Conservation (phyloP, 108 stramenopile species). For the Craspedostauros australis region DNA sequence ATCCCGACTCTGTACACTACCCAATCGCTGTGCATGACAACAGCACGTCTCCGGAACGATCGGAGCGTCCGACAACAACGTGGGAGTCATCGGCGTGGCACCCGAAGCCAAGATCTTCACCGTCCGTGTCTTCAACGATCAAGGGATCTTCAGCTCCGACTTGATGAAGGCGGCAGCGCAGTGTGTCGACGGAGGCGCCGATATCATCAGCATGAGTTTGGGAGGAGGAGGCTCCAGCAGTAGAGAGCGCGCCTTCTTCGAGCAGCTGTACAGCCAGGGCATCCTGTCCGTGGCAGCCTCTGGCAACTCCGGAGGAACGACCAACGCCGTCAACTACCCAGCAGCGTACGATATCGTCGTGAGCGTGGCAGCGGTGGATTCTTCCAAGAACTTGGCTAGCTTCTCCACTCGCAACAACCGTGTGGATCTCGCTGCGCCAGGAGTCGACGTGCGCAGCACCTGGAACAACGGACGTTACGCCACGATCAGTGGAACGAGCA, state of each 20-base stretch:
- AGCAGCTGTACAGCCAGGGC: slow-evolving; percentile 29
- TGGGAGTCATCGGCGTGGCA: slow-evolving; percentile 46
- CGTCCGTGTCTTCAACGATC: slow-evolving; percentile 25
- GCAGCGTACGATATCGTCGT: slow-evolving; percentile 40
- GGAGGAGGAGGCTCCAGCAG: slow-evolving; percentile 17
- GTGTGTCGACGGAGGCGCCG: slow-evolving; percentile 35
- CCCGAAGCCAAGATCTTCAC: slow-evolving; percentile 24
- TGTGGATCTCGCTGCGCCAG: slow-evolving; percentile 53
- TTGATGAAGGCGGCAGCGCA: slow-evolving; percentile 31
- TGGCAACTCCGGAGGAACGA: slow-evolving; percentile 40
- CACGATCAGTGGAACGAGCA: slow-evolving; percentile 30
- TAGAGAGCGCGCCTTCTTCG: slow-evolving; percentile 5
- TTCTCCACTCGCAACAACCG: slow-evolving; percentile 29
- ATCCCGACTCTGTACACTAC: neutral
- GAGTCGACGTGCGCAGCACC: slow-evolving; percentile 20
- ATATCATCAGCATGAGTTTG: slow-evolving; percentile 46
- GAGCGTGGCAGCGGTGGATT: slow-evolving; percentile 25
- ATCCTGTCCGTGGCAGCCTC: slow-evolving; percentile 52
- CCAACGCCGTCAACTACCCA: slow-evolving; percentile 27
- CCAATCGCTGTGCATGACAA: slow-evolving; percentile 20
- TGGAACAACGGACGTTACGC: slow-evolving; percentile 2
- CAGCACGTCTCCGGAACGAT: slow-evolving; percentile 63
- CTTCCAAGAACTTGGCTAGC: neutral
- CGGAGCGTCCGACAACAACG: slow-evolving; percentile 34
- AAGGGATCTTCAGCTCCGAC: slow-evolving; percentile 24